Conservation (phyloP, 2,329 filamentous ascomycete species). For the Penicillium sp. region DNA sequence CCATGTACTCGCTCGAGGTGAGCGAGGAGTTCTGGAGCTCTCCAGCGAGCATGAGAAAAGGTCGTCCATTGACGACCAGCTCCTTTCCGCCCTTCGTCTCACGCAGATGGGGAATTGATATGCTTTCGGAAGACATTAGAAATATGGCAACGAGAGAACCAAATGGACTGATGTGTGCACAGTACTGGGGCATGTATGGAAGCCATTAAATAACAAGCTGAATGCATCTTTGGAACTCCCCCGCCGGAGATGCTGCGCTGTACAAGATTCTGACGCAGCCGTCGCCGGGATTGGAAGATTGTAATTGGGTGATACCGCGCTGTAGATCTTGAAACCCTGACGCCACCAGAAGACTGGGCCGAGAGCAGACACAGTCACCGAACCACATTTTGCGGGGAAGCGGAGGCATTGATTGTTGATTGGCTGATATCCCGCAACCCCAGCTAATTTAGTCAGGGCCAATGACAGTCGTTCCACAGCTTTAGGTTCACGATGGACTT, state of each 20-base stretch:
- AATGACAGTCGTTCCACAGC: background rate
- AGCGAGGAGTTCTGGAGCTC: conserved; percentile 57
- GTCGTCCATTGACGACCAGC: conserved; percentile 51
- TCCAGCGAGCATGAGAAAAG: conserved; percentile 51
- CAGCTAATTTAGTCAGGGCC: background rate
- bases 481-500: background rate
- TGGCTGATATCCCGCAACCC: conserved; percentile 25
- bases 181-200: background rate
- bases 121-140: background rate
- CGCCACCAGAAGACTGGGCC: background rate
- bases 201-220: conserved; percentile 2
- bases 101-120: background rate
- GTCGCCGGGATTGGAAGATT: background rate
- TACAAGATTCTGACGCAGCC: background rate
- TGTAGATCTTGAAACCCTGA: background rate
- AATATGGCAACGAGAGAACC: background rate
- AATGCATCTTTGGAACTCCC: background rate
- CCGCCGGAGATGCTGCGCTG: background rate
- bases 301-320: background rate
- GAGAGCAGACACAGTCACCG: background rate
- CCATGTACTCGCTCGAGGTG: conserved; percentile 52
- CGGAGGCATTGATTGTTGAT: conserved; percentile 8
- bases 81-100: conserved; percentile 32
- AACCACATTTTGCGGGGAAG: background rate
- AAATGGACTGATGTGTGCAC: background rate